Percentiles rank a stretch among this genome's conserved stretches.
Evolutionary conservation across 495 filamentous ascomycete genomes (phyloP).

Genomic region (Neurospora africana): DNA sequence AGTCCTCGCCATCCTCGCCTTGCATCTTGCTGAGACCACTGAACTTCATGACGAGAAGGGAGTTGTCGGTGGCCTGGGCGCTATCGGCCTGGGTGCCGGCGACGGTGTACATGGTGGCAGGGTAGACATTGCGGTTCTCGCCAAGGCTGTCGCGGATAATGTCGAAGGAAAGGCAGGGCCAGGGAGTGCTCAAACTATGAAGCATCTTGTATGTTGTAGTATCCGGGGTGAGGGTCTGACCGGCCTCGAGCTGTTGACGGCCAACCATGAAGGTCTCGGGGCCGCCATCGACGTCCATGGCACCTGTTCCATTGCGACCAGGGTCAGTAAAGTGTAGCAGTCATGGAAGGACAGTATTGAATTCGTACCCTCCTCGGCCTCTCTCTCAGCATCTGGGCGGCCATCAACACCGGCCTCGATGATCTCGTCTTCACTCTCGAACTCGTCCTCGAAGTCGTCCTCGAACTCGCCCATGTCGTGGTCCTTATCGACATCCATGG

Average conservation of each 20-base stretch:
- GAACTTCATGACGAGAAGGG: conserved; percentile 90
- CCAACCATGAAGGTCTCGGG: conserved; percentile 78
- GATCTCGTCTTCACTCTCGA: conserved; percentile 93
- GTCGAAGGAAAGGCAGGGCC: conserved; percentile 95
- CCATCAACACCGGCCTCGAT: conserved; percentile 91
- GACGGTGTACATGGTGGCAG: conserved; percentile 87
- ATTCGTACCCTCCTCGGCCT: conserved; percentile 58
- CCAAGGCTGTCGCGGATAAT: conserved; percentile 82
- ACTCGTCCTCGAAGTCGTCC: conserved; percentile 94
- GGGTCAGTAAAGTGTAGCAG: conserved; percentile 11
- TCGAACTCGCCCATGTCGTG: conserved; percentile 80
- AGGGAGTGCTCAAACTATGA: conserved; percentile 79
- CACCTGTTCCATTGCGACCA: conserved; percentile 32
- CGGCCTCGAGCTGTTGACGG: conserved; percentile 71
- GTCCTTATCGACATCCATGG: conserved; percentile 42
- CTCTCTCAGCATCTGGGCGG: conserved; percentile 80
- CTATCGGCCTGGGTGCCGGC: conserved; percentile 85
- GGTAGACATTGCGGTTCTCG: conserved; percentile 80
- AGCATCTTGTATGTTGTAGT: conserved; percentile 91
- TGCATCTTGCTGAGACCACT: conserved; percentile 83
- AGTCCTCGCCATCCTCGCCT: conserved; percentile 45
- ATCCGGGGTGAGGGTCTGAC: conserved; percentile 84
- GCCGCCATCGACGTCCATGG: conserved; percentile 84
- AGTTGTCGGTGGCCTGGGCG: conserved; percentile 67
- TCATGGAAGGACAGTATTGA: not conserved